These are phyloP conservation scores for Wickerhamomyces sydowiorum DNA, from an alignment of 805 yeast species.

Conservation along the genomic window DNA sequence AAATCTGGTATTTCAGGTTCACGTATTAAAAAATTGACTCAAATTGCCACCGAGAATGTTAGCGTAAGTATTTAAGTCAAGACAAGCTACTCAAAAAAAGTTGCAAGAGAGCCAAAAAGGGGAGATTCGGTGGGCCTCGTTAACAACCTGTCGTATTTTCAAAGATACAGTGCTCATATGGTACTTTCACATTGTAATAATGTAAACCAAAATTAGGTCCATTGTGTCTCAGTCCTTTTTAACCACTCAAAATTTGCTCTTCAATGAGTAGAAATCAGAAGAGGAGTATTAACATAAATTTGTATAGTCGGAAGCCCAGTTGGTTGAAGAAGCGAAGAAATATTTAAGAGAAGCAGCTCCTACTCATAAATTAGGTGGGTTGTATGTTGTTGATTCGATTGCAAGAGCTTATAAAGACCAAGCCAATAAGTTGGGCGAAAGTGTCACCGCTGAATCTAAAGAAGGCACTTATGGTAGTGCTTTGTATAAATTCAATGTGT, in stretches of 20 bases:
- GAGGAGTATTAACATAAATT: too few relatives aligned
- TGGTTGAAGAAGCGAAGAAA: constrained; percentile 53
- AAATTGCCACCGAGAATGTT: constrained; percentile 68
- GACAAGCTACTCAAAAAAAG: too few relatives aligned
- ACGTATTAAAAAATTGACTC: constrained; percentile 82
- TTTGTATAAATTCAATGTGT: constrained; percentile 54
- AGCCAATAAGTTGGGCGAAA: constrained; percentile 51
- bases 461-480: constrained; percentile 76
- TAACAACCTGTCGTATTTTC: too few relatives aligned
- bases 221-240: too few relatives aligned
- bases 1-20: constrained; percentile 94
- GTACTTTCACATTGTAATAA: too few relatives aligned
- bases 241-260: too few relatives aligned
- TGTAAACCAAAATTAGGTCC: too few relatives aligned
- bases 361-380: constrained; percentile 82
- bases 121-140: too few relatives aligned
- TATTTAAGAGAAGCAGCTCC: constrained; percentile 70
- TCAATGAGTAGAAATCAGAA: too few relatives aligned
- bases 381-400: constrained; percentile 89
- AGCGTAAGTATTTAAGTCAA: constrained; percentile 26
- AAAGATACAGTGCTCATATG: too few relatives aligned
- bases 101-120: too few relatives aligned
- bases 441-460: constrained; percentile 42
- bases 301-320: constrained; percentile 40
- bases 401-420: constrained; percentile 80